Evolutionary conservation across 208 protist genomes (phyloP).

Genomic region (Trichomonas tenax): DNA sequence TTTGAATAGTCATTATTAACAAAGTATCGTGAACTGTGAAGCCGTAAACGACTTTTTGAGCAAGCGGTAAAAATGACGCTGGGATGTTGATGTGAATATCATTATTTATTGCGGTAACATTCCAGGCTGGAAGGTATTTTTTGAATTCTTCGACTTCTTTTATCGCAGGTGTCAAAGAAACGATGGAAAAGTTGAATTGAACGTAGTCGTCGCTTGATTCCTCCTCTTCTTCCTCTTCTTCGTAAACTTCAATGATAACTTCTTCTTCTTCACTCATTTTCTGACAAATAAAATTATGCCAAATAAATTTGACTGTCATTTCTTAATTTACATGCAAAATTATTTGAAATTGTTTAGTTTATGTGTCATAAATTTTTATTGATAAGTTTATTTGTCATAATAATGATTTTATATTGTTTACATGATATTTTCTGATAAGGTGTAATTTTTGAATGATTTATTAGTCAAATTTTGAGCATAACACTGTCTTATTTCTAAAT

Average conservation of each 20-base stretch:
- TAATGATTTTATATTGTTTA: no score
- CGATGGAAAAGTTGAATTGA: neutral
- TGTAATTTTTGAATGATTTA: no score
- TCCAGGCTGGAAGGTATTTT: neutral
- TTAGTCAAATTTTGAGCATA: no score
- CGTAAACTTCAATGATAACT: neutral
- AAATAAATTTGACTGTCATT: no score
- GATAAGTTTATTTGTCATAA: no score
- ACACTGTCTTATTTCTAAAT: no score
- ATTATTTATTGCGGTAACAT: no score
- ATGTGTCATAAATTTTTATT: no score
- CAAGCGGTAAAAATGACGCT: neutral
- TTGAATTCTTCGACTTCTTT: neutral
- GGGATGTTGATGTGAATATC: neutral
- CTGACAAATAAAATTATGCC: neutral
- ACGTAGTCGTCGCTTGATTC: neutral
- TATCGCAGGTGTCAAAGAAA: neutral
- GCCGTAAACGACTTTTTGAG: neutral
- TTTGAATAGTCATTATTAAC: neutral
- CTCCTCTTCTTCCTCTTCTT: neutral
- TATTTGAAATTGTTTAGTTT: no score
- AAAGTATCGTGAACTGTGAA: neutral
- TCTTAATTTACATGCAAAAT: no score
- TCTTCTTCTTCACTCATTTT: neutral
- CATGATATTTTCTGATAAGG: no score